Evolutionary conservation across 345 rosid species (phyloP), one percentile per base, ranked within the genome.

Genomic region (Fremontodendron californicum): DNA sequence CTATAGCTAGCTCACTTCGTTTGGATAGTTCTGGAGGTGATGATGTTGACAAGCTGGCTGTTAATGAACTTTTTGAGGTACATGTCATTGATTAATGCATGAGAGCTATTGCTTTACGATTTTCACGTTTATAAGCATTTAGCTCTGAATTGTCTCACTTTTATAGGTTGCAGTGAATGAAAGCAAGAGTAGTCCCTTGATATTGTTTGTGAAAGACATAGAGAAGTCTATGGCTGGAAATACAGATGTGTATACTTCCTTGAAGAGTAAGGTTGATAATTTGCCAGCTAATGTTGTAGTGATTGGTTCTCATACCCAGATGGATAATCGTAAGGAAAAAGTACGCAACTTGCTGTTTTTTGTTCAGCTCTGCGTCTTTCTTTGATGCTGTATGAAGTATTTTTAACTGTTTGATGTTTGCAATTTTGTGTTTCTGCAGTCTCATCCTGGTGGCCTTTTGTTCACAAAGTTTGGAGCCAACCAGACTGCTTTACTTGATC

Each of bases 251-350:
- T 84, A 86, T 69, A 78, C 84, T 65, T 86, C 89, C 74, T 81
- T 96, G 63, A 91, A 86, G 85, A 83, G 87, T 83, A 96, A 94
- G 86, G 84, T 94, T 62, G 98, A 93, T 75, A 89, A 82, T 83
- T 80, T 96, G 74, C 94, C 98, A 5, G 92, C 84, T 18, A 92
- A 83, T 77, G 85, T 94, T 60, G 88, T 96, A 54, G 91, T 91
- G 18, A 88, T 96, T 64, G 99, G 98, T 52, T 96, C 99, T 58
- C 93, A 93, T 81, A 86, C 93, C 40, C 97, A 86, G 83, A 62
- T 92, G 92, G 99, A 96, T 82, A 90, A 82, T 78, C 97, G 97
- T 33, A 96, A 96, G 83, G 99, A 96, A 83, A 96, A 96, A 90
- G 99, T 92, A 79, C 77, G 80, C 51, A 63, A 37, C 35, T n/a